Evolutionary conservation across 495 filamentous ascomycete genomes (phyloP), one percentile per base, ranked within the genome.

Genomic region (Neurospora intermedia): DNA sequence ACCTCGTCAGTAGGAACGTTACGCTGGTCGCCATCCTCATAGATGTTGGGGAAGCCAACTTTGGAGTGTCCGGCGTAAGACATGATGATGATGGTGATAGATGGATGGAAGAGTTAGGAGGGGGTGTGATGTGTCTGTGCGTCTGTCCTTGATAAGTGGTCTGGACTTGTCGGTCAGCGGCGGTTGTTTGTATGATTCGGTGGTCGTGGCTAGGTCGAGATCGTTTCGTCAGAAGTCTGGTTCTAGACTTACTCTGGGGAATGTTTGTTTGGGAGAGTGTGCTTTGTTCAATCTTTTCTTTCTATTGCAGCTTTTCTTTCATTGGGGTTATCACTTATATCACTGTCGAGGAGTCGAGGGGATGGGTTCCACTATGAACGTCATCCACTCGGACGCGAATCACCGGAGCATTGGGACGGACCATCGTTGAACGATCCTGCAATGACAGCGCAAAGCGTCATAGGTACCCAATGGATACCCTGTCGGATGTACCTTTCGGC

Each of bases 21-120:
- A 15, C 72, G 74, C 74, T 80, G 78, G 43, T 70, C 20, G 73
- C 76, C 70, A 38, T 70, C 71, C 27, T 77, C 74, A 74, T 80
- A 78, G 7, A 76, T 69, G 66, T 31, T 72, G 69, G 43, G 70
- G 70, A 72, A 70, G 41, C 73, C 76, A 41, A 77, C 75, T 18
- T 76, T 76, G 71, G 78, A 77, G 16, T 72, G 5, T 38, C 76
- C 75, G 31, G 46, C 43, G 70, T 45, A 46, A 11, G 75, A 75
- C 75, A 75, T 77, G 7, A 39, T 39, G 38, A 31, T n/a, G 27
- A 74, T 62, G 13, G 16, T 8, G 18, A n/a, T 46, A 18, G 43
- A 46, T 11, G 15, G 40, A 18, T 43, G 43, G 46, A 54, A 54
- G 46, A 40, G 20, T 38, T 20, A 9, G 20, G 43, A 46, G 43